Evolutionary conservation across 106 monocot genomes (phyloP).

Genomic region (Allium cepa): DNA sequence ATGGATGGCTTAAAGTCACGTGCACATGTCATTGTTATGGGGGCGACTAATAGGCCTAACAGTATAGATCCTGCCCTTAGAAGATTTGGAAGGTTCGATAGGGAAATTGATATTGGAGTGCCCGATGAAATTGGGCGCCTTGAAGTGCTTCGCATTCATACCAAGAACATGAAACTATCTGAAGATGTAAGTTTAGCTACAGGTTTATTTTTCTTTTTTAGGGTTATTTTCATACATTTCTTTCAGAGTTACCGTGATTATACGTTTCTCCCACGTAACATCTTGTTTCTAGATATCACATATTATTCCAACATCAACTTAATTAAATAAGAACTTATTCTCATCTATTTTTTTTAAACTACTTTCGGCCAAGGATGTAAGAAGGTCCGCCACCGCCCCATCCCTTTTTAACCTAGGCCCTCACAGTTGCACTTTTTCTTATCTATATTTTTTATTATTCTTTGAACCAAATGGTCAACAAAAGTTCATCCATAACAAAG

Average conservation of each 20-base stretch:
- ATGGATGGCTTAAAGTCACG: conserved; percentile 88
- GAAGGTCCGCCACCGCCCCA: too few species aligned
- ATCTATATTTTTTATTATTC: too few species aligned
- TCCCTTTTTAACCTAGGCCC: too few species aligned
- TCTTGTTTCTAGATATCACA: too few species aligned
- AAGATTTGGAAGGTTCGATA: conserved; percentile 86
- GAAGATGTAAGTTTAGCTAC: conserved; percentile 47
- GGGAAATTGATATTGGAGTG: conserved; percentile 90
- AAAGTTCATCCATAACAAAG: too few species aligned
- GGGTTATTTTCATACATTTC: not conserved
- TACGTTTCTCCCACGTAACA: too few species aligned
- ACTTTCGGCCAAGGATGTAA: too few species aligned
- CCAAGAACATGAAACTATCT: conserved; percentile 89
- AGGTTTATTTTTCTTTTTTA: not conserved
- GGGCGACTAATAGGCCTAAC: conserved; percentile 82
- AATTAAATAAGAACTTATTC: too few species aligned
- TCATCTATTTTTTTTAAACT: too few species aligned
- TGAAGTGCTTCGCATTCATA: conserved; percentile 88
- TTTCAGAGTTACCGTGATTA: not conserved
- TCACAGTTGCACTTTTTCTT: too few species aligned
- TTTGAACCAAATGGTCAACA: too few species aligned
- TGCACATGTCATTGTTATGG: conserved; percentile 88
- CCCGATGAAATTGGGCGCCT: conserved; percentile 84
- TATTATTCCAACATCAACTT: too few species aligned
- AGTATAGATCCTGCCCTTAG: conserved; percentile 87